Percentiles rank a stretch among this genome's conserved stretches.
phyloP scores from a whole-genome alignment of 495 filamentous ascomycete species.

The Immersiella caudata region DNA sequence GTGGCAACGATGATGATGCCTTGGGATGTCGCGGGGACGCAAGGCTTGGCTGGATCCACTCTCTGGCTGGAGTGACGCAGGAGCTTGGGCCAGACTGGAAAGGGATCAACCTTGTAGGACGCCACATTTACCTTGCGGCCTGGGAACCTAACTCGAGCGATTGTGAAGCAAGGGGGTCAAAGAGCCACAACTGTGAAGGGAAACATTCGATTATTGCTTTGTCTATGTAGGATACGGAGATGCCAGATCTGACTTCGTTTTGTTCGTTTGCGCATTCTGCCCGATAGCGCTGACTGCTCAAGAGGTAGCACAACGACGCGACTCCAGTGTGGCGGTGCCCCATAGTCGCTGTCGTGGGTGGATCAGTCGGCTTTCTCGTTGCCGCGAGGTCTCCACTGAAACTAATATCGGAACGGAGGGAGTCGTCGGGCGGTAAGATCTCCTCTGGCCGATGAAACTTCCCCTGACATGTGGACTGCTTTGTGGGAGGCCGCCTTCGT shows the following conservation, averaged over 20 bases:
- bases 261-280: constrained; percentile 3
- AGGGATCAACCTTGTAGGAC: constrained; percentile 32
- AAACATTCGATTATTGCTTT: not conserved
- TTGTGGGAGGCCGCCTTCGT: not conserved
- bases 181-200: not conserved
- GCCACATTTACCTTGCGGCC: constrained; percentile 10
- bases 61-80: constrained; percentile 33
- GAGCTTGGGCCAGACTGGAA: constrained; percentile 26
- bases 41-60: constrained; percentile 22
- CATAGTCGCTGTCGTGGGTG: not conserved
- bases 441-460: not conserved
- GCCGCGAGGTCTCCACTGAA: not conserved
- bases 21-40: constrained; percentile 27
- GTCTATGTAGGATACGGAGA: not conserved
- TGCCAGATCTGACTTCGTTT: not conserved
- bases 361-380: not conserved
- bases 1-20: constrained; percentile 12
- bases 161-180: not conserved
- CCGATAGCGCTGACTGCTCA: not conserved
- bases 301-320: not conserved
- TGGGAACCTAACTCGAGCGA: not conserved
- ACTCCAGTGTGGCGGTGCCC: not conserved
- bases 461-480: not conserved
- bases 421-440: not conserved
- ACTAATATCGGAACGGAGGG: not conserved